Evolutionary conservation across 108 stramenopile genomes (phyloP), one percentile per base, ranked within the genome.

Genomic region (Skeletonema potamos): DNA sequence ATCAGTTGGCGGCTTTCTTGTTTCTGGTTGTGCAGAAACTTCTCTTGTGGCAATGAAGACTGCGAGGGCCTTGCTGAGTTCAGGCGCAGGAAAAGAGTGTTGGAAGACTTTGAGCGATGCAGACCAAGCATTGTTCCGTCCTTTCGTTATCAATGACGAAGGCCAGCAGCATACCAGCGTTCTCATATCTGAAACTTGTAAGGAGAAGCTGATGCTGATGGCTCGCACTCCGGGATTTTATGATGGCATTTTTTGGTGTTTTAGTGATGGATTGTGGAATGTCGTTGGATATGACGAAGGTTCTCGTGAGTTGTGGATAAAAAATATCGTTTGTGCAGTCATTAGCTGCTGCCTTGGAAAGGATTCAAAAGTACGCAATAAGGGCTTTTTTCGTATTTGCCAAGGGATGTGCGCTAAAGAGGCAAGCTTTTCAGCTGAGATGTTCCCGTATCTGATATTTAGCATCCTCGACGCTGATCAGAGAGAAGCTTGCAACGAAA

Each of bases 401-500:
- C 82, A 82, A 64, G 72, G 69, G n/a, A 68, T 90, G 27, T 74
- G 82, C 58, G 66, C 71, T n/a, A 70, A 72, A 39, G 90, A 88
- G 29, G 82, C 83, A 15, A 51, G 58, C 54, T 85, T 89, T 73
- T 89, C 92, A 24, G 61, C 79, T 17, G 67, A 72, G 8, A 41
- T 89, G 12, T 93, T 93, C 58, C 90, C 85, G 27, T 82, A 54
- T n/a, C 33, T 91, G 12, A 70, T 91, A 15, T 79, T 86, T 18
- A 41, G 81, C 44, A 74, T 93, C 15, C 65, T 90, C 6, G 57
- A 82, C 24, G 27, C 62, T 33, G 74, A 73, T 15, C 24, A 27
- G 34, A 71, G 68, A 27, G 77, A 64, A 36, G 7, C 48, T 22
- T 33, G 43, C 46, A 34, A 56, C 6, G 59, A 51, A 1, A 36